Percentiles rank a stretch among this genome's conserved stretches.
Evolutionary conservation across 1,284 basidiomycete species (phyloP).

Genomic region (Mrakiaceae sp.): DNA sequence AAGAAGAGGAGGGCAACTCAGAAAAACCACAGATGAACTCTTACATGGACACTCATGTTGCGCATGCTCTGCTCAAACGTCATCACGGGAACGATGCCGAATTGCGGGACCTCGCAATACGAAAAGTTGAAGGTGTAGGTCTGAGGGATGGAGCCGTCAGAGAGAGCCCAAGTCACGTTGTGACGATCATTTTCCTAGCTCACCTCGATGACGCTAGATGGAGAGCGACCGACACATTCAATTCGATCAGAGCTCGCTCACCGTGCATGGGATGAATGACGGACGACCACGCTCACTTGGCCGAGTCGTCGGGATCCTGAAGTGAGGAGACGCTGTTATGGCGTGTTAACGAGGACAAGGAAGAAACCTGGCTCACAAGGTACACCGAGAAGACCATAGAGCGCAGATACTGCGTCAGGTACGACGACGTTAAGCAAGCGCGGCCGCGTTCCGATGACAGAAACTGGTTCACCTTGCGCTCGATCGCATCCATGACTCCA

Average conservation of each 20-base stretch:
- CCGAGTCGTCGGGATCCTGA: constrained; percentile 12
- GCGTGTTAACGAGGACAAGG: too few species aligned
- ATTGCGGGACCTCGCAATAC: constrained; percentile 6
- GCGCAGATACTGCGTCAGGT: constrained; percentile 7
- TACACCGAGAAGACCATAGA: constrained; percentile 13
- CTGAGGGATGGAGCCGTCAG: background rate
- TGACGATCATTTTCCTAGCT: background rate
- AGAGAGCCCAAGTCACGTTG: background rate
- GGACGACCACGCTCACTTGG: background rate
- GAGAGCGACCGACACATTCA: background rate
- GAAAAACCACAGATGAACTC: too few species aligned
- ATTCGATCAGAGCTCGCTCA: too few species aligned
- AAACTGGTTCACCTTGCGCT: constrained; percentile 3
- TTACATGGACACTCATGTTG: background rate
- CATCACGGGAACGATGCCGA: constrained; percentile 3
- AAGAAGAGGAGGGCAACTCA: too few species aligned
- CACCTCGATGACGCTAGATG: constrained; percentile 13
- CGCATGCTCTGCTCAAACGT: constrained; percentile 1
- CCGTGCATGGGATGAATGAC: too few species aligned
- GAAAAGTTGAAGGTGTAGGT: constrained; percentile 18
- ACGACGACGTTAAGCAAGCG: background rate
- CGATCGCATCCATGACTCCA: constrained; percentile 17
- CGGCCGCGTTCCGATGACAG: background rate
- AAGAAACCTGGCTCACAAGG: background rate
- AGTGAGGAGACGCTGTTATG: background rate